Conservation (phyloP, 176 grass and related monocot species). For the Poa annua region DNA sequence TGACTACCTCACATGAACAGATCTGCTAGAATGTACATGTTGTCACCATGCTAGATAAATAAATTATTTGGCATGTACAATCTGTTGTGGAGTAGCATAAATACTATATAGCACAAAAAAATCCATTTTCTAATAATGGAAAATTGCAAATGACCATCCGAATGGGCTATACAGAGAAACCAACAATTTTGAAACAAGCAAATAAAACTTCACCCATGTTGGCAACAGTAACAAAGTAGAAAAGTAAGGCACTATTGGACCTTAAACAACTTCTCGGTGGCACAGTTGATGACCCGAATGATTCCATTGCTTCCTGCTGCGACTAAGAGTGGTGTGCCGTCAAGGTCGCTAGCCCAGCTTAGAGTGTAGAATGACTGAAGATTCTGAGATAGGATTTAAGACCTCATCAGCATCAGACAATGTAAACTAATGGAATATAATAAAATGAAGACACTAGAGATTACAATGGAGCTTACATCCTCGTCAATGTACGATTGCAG, state of each 20-base stretch:
- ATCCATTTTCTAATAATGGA: background rate
- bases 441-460: background rate
- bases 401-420: conserved; percentile 36
- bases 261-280: conserved; percentile 78
- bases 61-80: conserved; percentile 23
- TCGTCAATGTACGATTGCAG: conserved; percentile 84
- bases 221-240: background rate
- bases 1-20: conserved; percentile 20
- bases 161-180: background rate
- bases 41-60: conserved; percentile 1
- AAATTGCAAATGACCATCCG: conserved; percentile 20
- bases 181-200: conserved; percentile 20
- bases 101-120: conserved; percentile 11
- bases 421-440: conserved; percentile 14
- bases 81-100: conserved; percentile 3
- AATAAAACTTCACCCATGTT: background rate
- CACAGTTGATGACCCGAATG: conserved; percentile 85
- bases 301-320: conserved; percentile 71
- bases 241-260: conserved; percentile 33
- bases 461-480: conserved; percentile 57
- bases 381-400: conserved; percentile 54
- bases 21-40: background rate
- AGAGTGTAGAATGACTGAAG: conserved; percentile 90
- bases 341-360: conserved; percentile 81
- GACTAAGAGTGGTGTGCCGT: conserved; percentile 72